These are phyloP conservation scores for Paecilomyces dactylethromorphus DNA, from an alignment of 2,329 filamentous ascomycete species.

Conservation along the genomic window DNA sequence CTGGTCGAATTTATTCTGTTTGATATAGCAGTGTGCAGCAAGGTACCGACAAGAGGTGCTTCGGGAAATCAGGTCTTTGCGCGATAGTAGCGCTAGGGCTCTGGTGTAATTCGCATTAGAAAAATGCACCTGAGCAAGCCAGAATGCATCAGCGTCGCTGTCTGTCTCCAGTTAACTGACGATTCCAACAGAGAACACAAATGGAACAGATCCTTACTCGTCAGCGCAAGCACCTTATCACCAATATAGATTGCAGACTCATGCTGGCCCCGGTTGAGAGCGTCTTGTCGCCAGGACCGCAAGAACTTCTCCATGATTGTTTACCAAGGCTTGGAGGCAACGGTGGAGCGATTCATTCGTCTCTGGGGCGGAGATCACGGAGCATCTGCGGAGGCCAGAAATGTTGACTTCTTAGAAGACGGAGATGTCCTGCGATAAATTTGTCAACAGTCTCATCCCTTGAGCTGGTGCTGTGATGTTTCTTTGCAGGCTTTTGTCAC, in stretches of 20 bases:
- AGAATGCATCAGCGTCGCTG: slow-evolving; percentile 89
- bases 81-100: slow-evolving; percentile 76
- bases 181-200: slow-evolving; percentile 4
- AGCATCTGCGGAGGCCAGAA: neutral
- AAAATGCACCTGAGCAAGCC: slow-evolving; percentile 98
- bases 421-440: neutral
- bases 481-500: neutral
- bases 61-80: slow-evolving; percentile 72
- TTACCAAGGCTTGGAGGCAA: neutral
- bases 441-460: neutral
- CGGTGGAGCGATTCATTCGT: neutral
- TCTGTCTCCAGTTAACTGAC: slow-evolving; percentile 46
- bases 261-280: slow-evolving; percentile 91
- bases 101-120: slow-evolving; percentile 90
- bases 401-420: neutral
- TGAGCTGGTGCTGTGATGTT: neutral
- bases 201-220: slow-evolving; percentile 53
- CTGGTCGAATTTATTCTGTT: slow-evolving; percentile 84
- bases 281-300: slow-evolving; percentile 90
- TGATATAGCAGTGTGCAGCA: slow-evolving; percentile 88
- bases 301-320: slow-evolving; percentile 79
- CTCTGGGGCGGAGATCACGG: neutral
- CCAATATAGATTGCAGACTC: slow-evolving; percentile 95
- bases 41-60: slow-evolving; percentile 89
- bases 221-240: slow-evolving; percentile 91